Evolutionary conservation across 768 basidiomycete genomes (phyloP).

Genomic region (Pleurotus pulmonarius): DNA sequence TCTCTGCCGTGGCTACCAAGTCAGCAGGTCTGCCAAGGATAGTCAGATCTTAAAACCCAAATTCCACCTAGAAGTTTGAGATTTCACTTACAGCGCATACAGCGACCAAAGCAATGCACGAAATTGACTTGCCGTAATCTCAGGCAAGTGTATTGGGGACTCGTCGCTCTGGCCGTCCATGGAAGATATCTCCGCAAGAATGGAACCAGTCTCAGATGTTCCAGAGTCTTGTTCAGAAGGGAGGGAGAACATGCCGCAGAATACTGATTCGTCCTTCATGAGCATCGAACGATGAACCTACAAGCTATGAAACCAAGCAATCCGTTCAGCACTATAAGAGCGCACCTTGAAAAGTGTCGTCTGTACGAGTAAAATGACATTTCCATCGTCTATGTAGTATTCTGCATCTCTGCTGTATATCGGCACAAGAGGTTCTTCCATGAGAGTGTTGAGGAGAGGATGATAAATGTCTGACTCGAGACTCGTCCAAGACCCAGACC

Average conservation of each 20-base stretch:
- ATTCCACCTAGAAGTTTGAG: no score
- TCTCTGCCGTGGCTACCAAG: background rate
- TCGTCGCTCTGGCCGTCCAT: conserved; percentile 10
- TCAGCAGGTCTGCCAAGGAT: background rate
- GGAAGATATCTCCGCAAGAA: background rate
- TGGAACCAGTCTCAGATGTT: background rate
- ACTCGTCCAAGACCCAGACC: no score
- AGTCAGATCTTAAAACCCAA: background rate
- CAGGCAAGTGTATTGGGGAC: conserved; percentile 9
- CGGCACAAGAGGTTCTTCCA: background rate
- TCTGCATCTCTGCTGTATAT: background rate
- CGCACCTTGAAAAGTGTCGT: conserved; percentile 9
- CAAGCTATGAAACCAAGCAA: background rate
- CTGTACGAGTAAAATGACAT: conserved; percentile 7
- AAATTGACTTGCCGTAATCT: conserved; percentile 10
- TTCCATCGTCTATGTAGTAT: conserved; percentile 9
- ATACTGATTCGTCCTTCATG: conserved; percentile 10
- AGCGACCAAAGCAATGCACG: conserved; percentile 22
- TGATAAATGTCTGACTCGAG: background rate
- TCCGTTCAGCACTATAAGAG: background rate
- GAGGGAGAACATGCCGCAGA: conserved; percentile 7
- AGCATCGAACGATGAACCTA: conserved; percentile 9
- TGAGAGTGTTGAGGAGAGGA: background rate
- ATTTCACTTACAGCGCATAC: conserved; percentile 36
- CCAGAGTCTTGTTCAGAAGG: background rate